Percentiles rank a stretch among this genome's conserved stretches.
Evolutionary conservation across 2,329 filamentous ascomycete species (phyloP).

Genomic region (Colletotrichum agaves): DNA sequence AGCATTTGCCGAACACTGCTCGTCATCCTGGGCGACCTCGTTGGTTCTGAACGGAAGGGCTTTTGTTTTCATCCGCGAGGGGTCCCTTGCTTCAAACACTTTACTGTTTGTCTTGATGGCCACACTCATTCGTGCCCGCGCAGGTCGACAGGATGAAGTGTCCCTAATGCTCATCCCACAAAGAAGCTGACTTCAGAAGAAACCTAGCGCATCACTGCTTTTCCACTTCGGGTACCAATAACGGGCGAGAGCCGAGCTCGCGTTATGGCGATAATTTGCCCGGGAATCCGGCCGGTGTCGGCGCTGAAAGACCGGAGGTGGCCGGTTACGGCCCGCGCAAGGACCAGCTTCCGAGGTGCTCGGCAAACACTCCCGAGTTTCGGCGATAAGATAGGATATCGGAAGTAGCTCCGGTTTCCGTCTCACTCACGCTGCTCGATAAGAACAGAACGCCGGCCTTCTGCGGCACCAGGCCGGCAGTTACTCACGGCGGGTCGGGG

Average conservation of each 20-base stretch:
- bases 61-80: not conserved
- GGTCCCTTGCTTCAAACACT: slow-evolving; percentile 1
- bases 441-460: too few relatives aligned
- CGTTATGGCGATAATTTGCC: not conserved
- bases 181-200: too few relatives aligned
- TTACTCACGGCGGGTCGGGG: too few relatives aligned
- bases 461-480: too few relatives aligned
- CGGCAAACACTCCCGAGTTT: not conserved
- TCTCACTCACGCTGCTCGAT: too few relatives aligned
- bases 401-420: not conserved
- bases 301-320: not conserved
- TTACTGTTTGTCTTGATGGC: not conserved
- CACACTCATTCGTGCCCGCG: too few relatives aligned
- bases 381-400: slow-evolving; percentile 5
- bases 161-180: too few relatives aligned
- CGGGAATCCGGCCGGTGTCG: slow-evolving; percentile 12
- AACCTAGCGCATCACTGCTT: too few relatives aligned
- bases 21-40: not conserved
- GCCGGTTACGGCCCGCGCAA: slow-evolving; percentile 13
- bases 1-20: not conserved
- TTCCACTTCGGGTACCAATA: not conserved
- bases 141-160: too few relatives aligned
- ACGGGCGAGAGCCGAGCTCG: not conserved
- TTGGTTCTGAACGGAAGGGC: not conserved
- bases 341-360: not conserved